Percentiles rank a stretch among this genome's conserved stretches.
Conservation (phyloP, 1,284 basidiomycete genomes). For the Mycena citricolor region DNA sequence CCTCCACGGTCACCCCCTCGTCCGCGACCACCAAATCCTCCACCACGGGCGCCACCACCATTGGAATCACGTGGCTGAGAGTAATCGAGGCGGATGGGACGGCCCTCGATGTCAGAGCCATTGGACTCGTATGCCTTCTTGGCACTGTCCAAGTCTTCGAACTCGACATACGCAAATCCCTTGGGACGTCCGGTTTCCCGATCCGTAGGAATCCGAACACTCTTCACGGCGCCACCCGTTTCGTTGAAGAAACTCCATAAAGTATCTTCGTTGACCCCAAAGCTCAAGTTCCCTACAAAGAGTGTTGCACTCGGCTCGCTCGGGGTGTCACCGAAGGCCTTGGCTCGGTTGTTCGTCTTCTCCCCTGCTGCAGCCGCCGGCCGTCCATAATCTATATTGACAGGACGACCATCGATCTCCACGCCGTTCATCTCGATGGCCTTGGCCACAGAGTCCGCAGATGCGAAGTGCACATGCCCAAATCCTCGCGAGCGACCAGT, state of each 20-base stretch:
- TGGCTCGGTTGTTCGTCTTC: conserved; percentile 64
- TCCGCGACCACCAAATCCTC: conserved; percentile 37
- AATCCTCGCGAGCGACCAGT: conserved; percentile 89
- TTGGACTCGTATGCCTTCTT: conserved; percentile 78
- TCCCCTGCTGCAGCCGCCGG: too few species aligned
- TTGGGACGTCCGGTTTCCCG: conserved; percentile 89
- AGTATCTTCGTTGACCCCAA: conserved; percentile 77
- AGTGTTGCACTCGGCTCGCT: conserved; percentile 77
- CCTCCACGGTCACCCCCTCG: conserved; percentile 41
- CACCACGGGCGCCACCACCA: conserved; percentile 44
- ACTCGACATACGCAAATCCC: conserved; percentile 98
- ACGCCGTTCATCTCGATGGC: conserved; percentile 77
- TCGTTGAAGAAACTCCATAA: conserved; percentile 94
- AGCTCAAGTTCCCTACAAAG: conserved; percentile 92
- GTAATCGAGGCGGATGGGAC: conserved; percentile 84
- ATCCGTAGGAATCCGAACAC: conserved; percentile 91
- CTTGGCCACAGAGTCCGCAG: conserved; percentile 71
- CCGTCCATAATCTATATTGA: conserved; percentile 84
- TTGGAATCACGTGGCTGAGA: conserved; percentile 79
- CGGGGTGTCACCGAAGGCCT: conserved; percentile 71
- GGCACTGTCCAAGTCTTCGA: conserved; percentile 78
- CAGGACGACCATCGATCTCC: conserved; percentile 89
- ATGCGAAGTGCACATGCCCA: conserved; percentile 93
- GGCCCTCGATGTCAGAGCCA: conserved; percentile 83
- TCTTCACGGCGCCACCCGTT: conserved; percentile 74